These are phyloP conservation scores for Trichoderma citrinoviride DNA, from an alignment of 2,329 filamentous ascomycete species.

Conservation along the genomic window DNA sequence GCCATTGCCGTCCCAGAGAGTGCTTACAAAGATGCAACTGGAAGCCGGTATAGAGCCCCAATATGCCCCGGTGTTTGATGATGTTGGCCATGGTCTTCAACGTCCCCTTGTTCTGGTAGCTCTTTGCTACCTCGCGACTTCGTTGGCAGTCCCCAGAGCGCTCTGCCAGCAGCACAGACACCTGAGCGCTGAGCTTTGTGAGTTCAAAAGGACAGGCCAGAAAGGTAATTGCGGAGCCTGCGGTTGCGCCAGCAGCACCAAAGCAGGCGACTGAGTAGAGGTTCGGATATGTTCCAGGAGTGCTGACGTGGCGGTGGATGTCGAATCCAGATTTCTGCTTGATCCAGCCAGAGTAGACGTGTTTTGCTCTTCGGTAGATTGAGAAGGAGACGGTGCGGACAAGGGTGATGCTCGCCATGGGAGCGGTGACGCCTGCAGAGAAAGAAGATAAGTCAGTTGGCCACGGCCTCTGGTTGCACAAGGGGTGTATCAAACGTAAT, in stretches of 20 bases:
- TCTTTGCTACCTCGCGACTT: conserved; percentile 60
- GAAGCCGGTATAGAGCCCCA: conserved; percentile 78
- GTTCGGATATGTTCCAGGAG: conserved; percentile 67
- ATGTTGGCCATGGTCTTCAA: conserved; percentile 74
- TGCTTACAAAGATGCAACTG: conserved; percentile 71
- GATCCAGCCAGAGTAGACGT: conserved; percentile 69
- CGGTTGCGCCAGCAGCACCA: conserved; percentile 72
- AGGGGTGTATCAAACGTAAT: background rate
- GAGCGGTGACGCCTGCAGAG: conserved; percentile 66
- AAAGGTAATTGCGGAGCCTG: conserved; percentile 74
- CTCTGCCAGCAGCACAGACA: conserved; percentile 71
- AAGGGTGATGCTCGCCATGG: conserved; percentile 74
- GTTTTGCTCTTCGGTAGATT: conserved; percentile 75
- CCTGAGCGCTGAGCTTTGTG: conserved; percentile 84
- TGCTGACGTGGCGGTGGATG: conserved; percentile 70
- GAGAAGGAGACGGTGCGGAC: conserved; percentile 77
- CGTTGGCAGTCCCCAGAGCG: conserved; percentile 39
- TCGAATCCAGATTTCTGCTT: conserved; percentile 65
- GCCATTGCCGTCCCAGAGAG: background rate
- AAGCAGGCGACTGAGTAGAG: conserved; percentile 73
- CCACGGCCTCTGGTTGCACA: background rate
- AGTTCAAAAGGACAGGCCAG: conserved; percentile 86
- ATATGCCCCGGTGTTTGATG: conserved; percentile 67
- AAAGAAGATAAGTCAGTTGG: background rate
- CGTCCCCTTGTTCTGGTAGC: conserved; percentile 76